Conservation (phyloP, 1,139 yeast genomes). For the Geotrichum europaeum region DNA sequence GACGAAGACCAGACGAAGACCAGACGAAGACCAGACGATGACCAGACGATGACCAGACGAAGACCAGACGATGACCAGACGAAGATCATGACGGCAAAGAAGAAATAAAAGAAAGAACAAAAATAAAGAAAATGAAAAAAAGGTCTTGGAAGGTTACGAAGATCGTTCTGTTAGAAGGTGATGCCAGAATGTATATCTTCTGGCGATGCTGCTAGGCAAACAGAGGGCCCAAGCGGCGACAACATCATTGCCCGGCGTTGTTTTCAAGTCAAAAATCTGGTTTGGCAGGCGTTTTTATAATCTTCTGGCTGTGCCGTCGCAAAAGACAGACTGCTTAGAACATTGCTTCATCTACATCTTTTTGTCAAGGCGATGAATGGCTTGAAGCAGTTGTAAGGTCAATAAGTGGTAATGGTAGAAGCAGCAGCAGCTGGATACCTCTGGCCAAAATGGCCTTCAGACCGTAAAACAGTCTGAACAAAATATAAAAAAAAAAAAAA, state of each 20-base stretch:
- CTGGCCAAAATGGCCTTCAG: no score
- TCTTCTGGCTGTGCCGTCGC: no score
- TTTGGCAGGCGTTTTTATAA: neutral
- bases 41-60: no score
- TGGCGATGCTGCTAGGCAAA: neutral
- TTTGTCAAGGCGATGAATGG: no score
- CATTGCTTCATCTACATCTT: no score
- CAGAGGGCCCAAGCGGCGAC: neutral
- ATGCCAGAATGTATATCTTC: neutral
- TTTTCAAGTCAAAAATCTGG: neutral
- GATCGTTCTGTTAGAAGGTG: neutral
- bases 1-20: neutral
- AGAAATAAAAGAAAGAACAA: neutral
- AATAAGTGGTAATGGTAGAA: no score
- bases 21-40: neutral
- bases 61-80: neutral
- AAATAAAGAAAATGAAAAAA: no score
- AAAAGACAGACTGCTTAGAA: no score
- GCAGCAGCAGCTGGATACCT: no score
- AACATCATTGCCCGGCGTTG: neutral
- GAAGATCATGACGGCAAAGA: neutral
- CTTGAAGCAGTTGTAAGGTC: no score
- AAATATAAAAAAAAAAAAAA: no score
- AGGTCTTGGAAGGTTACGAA: neutral
- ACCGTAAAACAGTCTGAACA: no score